Evolutionary conservation across 495 filamentous ascomycete species (phyloP).

Genomic region (Lepidopterella palustris): DNA sequence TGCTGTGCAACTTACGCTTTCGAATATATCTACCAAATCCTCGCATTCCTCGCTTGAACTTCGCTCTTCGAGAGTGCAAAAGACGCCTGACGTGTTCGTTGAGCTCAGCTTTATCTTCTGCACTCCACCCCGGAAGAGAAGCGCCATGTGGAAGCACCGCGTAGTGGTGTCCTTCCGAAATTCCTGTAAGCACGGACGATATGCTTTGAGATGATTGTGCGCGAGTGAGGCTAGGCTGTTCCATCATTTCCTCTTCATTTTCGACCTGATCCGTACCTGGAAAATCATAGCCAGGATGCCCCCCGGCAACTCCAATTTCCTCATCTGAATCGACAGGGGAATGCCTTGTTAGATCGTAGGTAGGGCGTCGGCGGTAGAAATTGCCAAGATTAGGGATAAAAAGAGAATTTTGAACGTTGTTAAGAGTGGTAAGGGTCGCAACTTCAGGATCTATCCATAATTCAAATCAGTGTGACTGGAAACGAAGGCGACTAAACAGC

Average conservation of each 20-base stretch:
- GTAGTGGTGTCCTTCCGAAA: conserved; percentile 36
- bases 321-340: conserved; percentile 23
- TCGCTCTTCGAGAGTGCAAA: conserved; percentile 67
- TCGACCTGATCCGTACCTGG: background rate
- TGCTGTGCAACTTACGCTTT: conserved; percentile 45
- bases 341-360: conserved; percentile 60
- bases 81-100: conserved; percentile 79
- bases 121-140: conserved; percentile 61
- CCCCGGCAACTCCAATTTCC: conserved; percentile 6
- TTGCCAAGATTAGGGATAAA: conserved; percentile 59
- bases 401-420: conserved; percentile 73
- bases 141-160: conserved; percentile 60
- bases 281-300: background rate
- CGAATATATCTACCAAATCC: conserved; percentile 67
- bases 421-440: conserved; percentile 64
- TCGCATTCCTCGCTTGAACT: conserved; percentile 66
- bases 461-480: background rate
- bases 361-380: conserved; percentile 59
- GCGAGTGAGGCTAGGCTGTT: background rate
- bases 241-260: background rate
- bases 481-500: background rate
- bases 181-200: conserved; percentile 18
- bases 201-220: conserved; percentile 5
- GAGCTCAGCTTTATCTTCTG: conserved; percentile 60
- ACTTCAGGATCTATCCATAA: conserved; percentile 60